phyloP scores from a whole-genome alignment of 2,329 filamentous ascomycete genomes.

The Talaromyces sp. region DNA sequence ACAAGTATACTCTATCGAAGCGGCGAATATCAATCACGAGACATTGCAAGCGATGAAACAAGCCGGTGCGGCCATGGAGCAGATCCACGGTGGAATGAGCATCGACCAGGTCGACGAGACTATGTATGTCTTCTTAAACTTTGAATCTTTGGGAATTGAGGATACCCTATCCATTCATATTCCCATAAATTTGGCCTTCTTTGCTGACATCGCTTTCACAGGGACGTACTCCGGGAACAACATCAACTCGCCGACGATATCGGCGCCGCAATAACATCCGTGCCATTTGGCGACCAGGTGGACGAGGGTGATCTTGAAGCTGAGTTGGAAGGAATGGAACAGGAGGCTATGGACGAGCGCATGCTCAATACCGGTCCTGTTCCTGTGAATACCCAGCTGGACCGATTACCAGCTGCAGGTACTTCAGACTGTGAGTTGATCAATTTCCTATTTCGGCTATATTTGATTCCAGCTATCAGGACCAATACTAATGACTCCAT shows the following conservation, averaged over 20 bases:
- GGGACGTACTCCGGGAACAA: slow-evolving; percentile 89
- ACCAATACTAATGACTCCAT: slow-evolving; percentile 8
- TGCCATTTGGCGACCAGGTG: slow-evolving; percentile 66
- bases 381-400: slow-evolving; percentile 76
- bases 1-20: slow-evolving; percentile 95
- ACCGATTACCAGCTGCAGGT: slow-evolving; percentile 73
- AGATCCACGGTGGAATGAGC: slow-evolving; percentile 86
- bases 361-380: slow-evolving; percentile 89
- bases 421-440: slow-evolving; percentile 73
- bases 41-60: slow-evolving; percentile 93
- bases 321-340: slow-evolving; percentile 83
- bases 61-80: slow-evolving; percentile 86
- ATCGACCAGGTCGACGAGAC: slow-evolving; percentile 93
- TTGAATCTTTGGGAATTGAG: too few relatives aligned
- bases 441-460: neutral
- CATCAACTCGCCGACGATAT: slow-evolving; percentile 94
- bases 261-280: slow-evolving; percentile 76
- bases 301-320: slow-evolving; percentile 87
- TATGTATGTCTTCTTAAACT: slow-evolving; percentile 68
- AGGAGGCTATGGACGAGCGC: slow-evolving; percentile 88
- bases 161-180: too few relatives aligned
- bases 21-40: slow-evolving; percentile 98
- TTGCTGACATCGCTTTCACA: slow-evolving; percentile 42
- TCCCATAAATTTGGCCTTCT: too few relatives aligned
- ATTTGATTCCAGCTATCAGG: neutral